Conservation (phyloP, 1,284 basidiomycete genomes). For the Ganoderma meredithae region DNA sequence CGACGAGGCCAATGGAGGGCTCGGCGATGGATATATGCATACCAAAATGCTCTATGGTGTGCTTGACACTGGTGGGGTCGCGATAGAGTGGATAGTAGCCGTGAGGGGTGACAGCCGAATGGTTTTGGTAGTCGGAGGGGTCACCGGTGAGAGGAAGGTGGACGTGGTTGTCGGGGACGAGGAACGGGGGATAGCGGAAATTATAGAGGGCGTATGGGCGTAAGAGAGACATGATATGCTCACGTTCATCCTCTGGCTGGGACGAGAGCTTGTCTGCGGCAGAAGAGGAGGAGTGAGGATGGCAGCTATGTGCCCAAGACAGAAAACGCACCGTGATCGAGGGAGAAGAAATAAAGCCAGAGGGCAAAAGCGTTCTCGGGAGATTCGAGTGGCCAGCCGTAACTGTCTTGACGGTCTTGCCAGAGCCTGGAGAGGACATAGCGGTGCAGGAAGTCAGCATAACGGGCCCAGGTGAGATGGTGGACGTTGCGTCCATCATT, state of each 20-base stretch:
- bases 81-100: slow-evolving; percentile 67
- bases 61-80: slow-evolving; percentile 36
- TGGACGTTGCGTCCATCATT: slow-evolving; percentile 77
- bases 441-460: slow-evolving; percentile 52
- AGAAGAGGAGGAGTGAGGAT: neutral
- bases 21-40: slow-evolving; percentile 47
- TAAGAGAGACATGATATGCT: slow-evolving; percentile 55
- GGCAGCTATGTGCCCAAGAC: slow-evolving; percentile 11
- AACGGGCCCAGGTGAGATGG: slow-evolving; percentile 57
- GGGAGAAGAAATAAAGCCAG: slow-evolving; percentile 69
- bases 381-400: slow-evolving; percentile 65
- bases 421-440: slow-evolving; percentile 56
- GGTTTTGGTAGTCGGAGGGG: slow-evolving; percentile 45
- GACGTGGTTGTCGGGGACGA: slow-evolving; percentile 68
- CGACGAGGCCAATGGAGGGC: slow-evolving; percentile 63
- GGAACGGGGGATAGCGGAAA: slow-evolving; percentile 59
- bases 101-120: slow-evolving; percentile 52
- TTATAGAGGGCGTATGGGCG: slow-evolving; percentile 60
- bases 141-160: slow-evolving; percentile 52
- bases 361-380: slow-evolving; percentile 58
- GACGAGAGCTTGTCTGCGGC: slow-evolving; percentile 52
- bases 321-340: slow-evolving; percentile 50
- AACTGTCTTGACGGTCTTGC: slow-evolving; percentile 44
- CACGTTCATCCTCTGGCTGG: slow-evolving; percentile 48
- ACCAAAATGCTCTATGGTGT: slow-evolving; percentile 49